Evolutionary conservation across 805 yeast species (phyloP).

Genomic region (Ogataea methylovora): DNA sequence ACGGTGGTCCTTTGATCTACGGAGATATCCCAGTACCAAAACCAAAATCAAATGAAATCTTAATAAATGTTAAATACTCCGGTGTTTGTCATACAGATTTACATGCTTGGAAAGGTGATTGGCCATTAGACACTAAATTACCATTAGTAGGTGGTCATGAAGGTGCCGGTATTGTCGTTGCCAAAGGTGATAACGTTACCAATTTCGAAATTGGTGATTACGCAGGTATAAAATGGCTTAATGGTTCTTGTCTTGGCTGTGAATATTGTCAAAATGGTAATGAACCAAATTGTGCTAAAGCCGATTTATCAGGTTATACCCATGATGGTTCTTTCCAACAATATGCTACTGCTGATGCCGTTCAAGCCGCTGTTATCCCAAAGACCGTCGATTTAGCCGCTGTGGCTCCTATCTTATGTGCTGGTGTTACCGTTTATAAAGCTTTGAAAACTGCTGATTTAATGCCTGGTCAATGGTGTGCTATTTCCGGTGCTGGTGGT

Average conservation of each 20-base stretch:
- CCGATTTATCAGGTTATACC: constrained; percentile 78
- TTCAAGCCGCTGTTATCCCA: constrained; percentile 79
- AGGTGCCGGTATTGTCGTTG: constrained; percentile 84
- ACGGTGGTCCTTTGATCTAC: constrained; percentile 57
- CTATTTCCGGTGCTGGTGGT: constrained; percentile 75
- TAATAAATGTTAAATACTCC: constrained; percentile 76
- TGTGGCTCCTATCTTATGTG: constrained; percentile 80
- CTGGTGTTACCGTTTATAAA: constrained; percentile 88
- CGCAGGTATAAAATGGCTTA: constrained; percentile 83
- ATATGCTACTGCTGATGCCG: constrained; percentile 82
- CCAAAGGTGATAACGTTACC: constrained; percentile 58
- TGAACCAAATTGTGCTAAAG: constrained; percentile 66
- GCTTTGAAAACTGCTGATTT: constrained; percentile 76
- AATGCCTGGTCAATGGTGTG: constrained; percentile 69
- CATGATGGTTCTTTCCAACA: constrained; percentile 91
- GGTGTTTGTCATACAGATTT: constrained; percentile 94
- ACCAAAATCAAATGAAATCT: constrained; percentile 71
- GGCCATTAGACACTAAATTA: constrained; percentile 71
- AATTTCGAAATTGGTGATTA: constrained; percentile 73
- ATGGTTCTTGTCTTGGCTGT: constrained; percentile 69
- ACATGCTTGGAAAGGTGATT: constrained; percentile 93
- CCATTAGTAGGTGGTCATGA: constrained; percentile 87
- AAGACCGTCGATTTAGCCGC: constrained; percentile 65
- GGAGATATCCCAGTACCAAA: constrained; percentile 74
- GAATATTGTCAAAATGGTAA: constrained; percentile 62